Base-by-base conservation (phyloP, 202 grass and related monocot genomes). In the Thinopyrum obtusiflorum region DNA sequence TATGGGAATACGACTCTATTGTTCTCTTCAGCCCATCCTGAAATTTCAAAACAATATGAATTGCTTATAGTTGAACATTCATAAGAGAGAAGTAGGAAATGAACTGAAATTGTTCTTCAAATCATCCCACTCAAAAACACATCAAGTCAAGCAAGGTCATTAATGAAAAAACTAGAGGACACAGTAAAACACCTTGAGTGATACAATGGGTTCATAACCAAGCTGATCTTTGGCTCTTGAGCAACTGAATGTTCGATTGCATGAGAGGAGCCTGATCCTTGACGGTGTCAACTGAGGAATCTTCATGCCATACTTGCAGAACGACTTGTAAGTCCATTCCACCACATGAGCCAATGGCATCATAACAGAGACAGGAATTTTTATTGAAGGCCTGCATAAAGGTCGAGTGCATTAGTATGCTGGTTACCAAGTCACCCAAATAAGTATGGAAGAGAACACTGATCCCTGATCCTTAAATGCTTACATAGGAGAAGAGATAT, bases 281-380 rank as follows among this genome's bases (percentile, higher is more conserved):
- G 97, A 98, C 83, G 97, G 97, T 77, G 93, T 98, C 67, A 98
- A 81, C 88, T 98, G 97, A 75, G 97, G 91, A 88, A 98, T 90
- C 51, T 68, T 88, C 96, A 98, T 98, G 72, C 96, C 96, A 86
- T 95, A 98, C 4, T 77, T 80, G 60, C 90, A 93, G 65, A 98
- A 91, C 11, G 72, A 69, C 83, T 92, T 94, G 75, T 95, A 98
- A 78, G 85, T 89, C 84, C 87, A 94, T 87, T 98, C 96, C 83
- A 98, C 93, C 29, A 95, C 57, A 61, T 92, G 91, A 66, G 97
- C 97, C 49, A 98, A 87, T 82, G 97, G 97, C 93, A 96, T 96
- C 88, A 98, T 90, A 77, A 96, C 78, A 82, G 88, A 88, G 42
- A 92, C 92, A 39, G 97, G 97, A 78, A 98, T 94, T 92, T 98